Evolutionary conservation across 1,284 basidiomycete genomes (phyloP).

Genomic region (Cystobasidium slooffiae): DNA sequence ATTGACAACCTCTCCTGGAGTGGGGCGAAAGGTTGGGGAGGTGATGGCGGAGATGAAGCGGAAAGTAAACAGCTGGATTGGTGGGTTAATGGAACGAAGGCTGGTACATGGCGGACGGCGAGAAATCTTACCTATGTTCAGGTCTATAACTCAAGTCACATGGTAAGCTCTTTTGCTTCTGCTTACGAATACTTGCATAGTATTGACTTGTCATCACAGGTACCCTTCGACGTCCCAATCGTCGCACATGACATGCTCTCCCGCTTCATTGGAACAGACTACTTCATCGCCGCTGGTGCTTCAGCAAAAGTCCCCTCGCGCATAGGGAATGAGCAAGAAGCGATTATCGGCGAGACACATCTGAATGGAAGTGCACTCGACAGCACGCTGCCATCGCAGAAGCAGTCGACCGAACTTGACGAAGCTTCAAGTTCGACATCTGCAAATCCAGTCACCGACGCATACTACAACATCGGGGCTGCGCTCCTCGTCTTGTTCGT

Average conservation of each 20-base stretch:
- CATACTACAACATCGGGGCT: conserved; percentile 88
- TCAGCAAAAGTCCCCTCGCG: conserved; percentile 74
- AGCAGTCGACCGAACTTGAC: conserved; percentile 58
- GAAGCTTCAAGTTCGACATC: conserved; percentile 80
- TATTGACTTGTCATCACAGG: conserved; percentile 58
- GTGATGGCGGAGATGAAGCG: background rate
- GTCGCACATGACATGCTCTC: conserved; percentile 97
- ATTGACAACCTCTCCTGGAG: conserved; percentile 84
- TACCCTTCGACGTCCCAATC: conserved; percentile 85
- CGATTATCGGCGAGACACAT: conserved; percentile 59
- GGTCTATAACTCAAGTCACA: conserved; percentile 81
- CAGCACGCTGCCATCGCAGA: conserved; percentile 23
- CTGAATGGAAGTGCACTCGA: conserved; percentile 54
- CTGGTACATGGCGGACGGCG: conserved; percentile 86
- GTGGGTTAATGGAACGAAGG: conserved; percentile 75
- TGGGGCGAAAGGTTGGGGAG: conserved; percentile 63
- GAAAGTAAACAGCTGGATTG: conserved; percentile 65
- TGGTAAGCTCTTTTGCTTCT: conserved; percentile 60
- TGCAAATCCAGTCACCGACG: conserved; percentile 58
- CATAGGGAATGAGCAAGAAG: conserved; percentile 69
- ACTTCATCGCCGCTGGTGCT: conserved; percentile 73
- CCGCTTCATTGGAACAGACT: conserved; percentile 89
- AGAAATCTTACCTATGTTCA: conserved; percentile 93
- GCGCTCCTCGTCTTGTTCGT: conserved; percentile 79
- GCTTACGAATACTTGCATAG: background rate